Evolutionary conservation across 1,284 basidiomycete species (phyloP), one percentile per base, ranked within the genome.

Genomic region (Tylopilus sp.): DNA sequence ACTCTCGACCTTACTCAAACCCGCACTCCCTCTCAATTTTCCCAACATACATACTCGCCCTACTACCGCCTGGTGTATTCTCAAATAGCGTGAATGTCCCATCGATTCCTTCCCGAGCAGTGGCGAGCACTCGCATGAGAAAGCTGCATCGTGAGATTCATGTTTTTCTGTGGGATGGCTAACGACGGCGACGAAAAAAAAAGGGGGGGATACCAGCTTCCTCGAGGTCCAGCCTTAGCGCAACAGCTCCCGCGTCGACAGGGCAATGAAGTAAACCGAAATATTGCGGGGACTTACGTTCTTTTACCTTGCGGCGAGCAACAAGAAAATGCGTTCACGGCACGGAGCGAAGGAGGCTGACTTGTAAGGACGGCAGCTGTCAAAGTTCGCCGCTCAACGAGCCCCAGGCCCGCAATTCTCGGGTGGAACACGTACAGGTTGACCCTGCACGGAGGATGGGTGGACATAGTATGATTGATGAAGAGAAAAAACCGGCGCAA

Each of bases 351-450:
- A 49, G 49, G 50, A 43, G 63, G 61, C 44, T 50, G n/a, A n/a
- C n/a, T n/a, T n/a, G 46, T 61, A 33, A 29, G 25, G 33, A 40
- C 6, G 21, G 21, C 39, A 39, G 51, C 45, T 52, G 40, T 46
- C n/a, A 33, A n/a, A 16, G 34, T 36, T 53, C 52, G 50, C 60
- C 63, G 60, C 61, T 62, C 48, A 64, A 65, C 15, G n/a, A n/a
- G 37, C 48, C 21, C 25, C 41, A 36, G 23, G 33, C 47, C 57
- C 60, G 59, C 44, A 43, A 19, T 64, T 66, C 52, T 58, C 60
- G 61, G 61, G 39, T 28, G 45, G 41, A 45, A 44, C 21, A 23
- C 21, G 21, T 23, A 23, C 6, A 33, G 31, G 11, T 19, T 35
- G 38, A 40, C 37, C 44, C 30, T 41, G 44, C 28, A 3, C 29